A percentile compares a stretch with the other conserved stretches of the same genome.
Conservation (phyloP, 495 filamentous ascomycete genomes). For the Neurospora intermedia region DNA sequence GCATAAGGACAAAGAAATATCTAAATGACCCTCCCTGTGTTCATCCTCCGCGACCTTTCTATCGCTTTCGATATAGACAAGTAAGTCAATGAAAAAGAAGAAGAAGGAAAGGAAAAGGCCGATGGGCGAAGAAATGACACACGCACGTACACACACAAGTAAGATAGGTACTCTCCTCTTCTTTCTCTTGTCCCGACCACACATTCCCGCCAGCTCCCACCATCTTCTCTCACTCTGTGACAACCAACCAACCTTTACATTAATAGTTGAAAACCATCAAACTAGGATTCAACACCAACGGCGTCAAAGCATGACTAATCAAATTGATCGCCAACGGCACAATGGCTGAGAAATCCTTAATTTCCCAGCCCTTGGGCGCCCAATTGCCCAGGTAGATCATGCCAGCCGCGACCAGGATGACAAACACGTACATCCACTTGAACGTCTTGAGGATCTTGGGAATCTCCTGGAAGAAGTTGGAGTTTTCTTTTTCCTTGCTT, state of each 20-base stretch:
- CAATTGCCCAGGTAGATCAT: constrained; percentile 57
- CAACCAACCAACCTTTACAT: not conserved
- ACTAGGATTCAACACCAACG: constrained; percentile 59
- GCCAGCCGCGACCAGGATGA: constrained; percentile 42
- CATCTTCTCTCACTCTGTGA: not conserved
- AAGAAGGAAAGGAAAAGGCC: not conserved
- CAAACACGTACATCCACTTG: constrained; percentile 57
- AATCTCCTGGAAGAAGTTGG: constrained; percentile 65
- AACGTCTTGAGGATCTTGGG: constrained; percentile 60
- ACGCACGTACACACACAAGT: not conserved
- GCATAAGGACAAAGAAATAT: not conserved
- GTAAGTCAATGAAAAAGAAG: not conserved
- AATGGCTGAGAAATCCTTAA: constrained; percentile 61
- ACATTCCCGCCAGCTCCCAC: not conserved
- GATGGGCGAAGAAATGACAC: not conserved
- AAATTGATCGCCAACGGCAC: constrained; percentile 58
- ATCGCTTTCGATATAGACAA: not conserved
- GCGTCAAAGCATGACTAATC: constrained; percentile 52
- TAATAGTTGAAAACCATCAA: constrained; percentile 69
- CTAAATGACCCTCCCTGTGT: not conserved
- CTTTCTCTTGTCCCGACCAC: not conserved
- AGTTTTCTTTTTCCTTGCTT: constrained; percentile 53
- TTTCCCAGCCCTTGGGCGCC: constrained; percentile 50
- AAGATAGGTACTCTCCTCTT: not conserved
- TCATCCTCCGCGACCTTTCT: not conserved